Evolutionary conservation across 2,329 filamentous ascomycete genomes (phyloP), one percentile per base, ranked within the genome.

Genomic region (Epichloe brachyelytri): DNA sequence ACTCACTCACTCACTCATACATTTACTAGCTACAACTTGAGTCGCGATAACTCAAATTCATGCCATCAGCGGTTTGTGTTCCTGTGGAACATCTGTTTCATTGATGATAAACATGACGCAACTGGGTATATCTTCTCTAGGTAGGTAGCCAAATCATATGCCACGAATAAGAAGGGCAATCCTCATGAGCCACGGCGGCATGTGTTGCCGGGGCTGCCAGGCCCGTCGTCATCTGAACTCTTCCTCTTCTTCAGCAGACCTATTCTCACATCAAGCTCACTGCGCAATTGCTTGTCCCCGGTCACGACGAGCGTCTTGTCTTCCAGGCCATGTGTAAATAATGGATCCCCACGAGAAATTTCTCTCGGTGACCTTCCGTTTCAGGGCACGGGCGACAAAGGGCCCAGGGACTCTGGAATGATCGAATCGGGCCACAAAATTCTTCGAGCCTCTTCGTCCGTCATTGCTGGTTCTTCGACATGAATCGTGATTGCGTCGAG

Each of bases 341-440:
- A 60, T 0, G 64, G 57, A 43, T 72, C 71, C 0, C 63, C 0
- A 59, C 54, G 1, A 66, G 60, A 39, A 71, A 72, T 51, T 74
- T 74, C 44, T 74, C 70, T 4, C 66, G 65, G 11, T 60, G 53
- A 0, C 60, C 64, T 22, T 64, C 60, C 14, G 59, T 44, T 5
- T 54, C 57, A 2, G 53, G 51, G 2, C 57, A 51, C 0, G 55
- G 49, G 0, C 43, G 40, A 12, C 41, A 26, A 5, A 53, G 20
- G 50, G 40, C 0, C 54, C 30, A 38, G 52, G 26, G 55, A 40
- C 12, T 48, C 8, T 39, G 56, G 38, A 0, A 62, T 54, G 0
- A 55, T 52, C 2, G 58, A 54, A 4, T 68, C 65, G 1, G 68
- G 66, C 69, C 69, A 71, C 1, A 71, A 55, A 17, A 71, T 71